Conservation (phyloP, 345 rosid genomes). For the Camelina laxa region DNA sequence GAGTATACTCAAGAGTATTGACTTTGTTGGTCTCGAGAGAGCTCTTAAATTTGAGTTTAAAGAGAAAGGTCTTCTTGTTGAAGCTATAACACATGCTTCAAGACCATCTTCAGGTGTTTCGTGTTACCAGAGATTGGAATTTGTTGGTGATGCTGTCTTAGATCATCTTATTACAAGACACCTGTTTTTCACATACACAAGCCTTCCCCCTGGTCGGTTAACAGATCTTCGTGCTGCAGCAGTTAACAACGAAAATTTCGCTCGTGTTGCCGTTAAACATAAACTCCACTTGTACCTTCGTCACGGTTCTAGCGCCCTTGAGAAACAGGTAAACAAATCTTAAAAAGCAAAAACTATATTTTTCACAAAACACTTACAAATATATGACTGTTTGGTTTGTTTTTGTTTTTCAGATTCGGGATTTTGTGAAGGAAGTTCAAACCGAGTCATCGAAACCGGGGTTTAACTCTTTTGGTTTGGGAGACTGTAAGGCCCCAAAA, state of each 20-base stretch:
- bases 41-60: conserved; percentile 66
- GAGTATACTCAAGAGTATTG: conserved; percentile 72
- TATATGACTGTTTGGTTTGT: background rate
- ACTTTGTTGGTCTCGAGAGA: conserved; percentile 75
- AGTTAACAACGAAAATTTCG: conserved; percentile 96
- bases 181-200: conserved; percentile 85
- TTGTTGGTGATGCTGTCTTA: conserved; percentile 97
- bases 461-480: conserved; percentile 94
- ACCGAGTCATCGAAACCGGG: conserved; percentile 84
- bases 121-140: conserved; percentile 93
- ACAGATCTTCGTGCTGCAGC: conserved; percentile 99
- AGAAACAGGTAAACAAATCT: conserved; percentile 69
- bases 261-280: conserved; percentile 96
- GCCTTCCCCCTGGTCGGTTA: conserved; percentile 95
- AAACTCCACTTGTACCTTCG: conserved; percentile 89
- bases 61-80: conserved; percentile 70
- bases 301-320: conserved; percentile 98
- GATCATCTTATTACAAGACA: conserved; percentile 95
- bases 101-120: conserved; percentile 95
- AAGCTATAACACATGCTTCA: conserved; percentile 97
- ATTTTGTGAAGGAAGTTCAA: conserved; percentile 87
- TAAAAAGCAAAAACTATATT: background rate
- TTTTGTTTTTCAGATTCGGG: conserved; percentile 66
- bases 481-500: conserved; percentile 99
- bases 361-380: background rate